These are phyloP conservation scores for Trichomonas tenax DNA, from an alignment of 208 protist genomes.

Conservation along the genomic window DNA sequence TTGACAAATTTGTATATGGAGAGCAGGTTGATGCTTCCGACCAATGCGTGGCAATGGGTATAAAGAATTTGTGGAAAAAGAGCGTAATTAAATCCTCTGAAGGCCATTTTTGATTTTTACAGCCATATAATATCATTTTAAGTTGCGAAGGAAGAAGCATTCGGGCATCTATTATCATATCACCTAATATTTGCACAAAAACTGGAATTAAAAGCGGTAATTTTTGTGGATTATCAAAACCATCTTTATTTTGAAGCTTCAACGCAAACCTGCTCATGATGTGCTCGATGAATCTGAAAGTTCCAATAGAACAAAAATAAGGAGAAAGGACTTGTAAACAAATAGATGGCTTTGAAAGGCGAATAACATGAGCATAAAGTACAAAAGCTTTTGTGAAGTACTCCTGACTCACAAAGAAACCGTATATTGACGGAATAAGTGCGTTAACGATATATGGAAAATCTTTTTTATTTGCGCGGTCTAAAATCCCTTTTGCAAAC, in stretches of 20 bases:
- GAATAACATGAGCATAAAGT: neutral
- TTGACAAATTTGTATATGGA: neutral
- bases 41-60: neutral
- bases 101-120: neutral
- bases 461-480: neutral
- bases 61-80: neutral
- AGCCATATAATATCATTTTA: neutral
- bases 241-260: neutral
- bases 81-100: neutral
- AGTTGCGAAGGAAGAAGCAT: neutral
- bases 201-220: neutral
- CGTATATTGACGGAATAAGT: neutral
- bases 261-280: neutral
- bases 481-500: neutral
- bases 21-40: neutral
- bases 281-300: neutral
- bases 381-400: neutral
- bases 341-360: neutral
- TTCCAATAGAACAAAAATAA: neutral
- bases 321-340: neutral
- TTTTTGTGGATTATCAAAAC: neutral
- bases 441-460: neutral
- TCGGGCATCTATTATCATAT: neutral
- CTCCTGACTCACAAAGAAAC: neutral
- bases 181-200: neutral